A percentile compares a stretch with the other conserved stretches of the same genome.
Conservation (phyloP, 768 basidiomycete species). For the Boletus rubescentipes region DNA sequence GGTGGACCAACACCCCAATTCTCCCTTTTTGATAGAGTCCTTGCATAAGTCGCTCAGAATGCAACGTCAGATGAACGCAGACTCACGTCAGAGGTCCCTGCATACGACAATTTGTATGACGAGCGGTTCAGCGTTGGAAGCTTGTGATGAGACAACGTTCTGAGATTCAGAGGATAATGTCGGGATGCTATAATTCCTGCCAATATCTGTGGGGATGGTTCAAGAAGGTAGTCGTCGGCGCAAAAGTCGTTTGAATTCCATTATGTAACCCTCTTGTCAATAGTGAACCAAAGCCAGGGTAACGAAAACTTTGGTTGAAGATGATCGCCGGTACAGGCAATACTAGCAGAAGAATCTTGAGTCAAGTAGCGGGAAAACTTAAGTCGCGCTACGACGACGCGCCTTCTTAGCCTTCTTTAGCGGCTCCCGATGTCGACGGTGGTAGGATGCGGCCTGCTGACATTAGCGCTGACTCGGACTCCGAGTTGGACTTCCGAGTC, state of each 20-base stretch:
- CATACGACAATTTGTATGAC: slow-evolving; percentile 47
- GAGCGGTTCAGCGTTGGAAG: slow-evolving; percentile 22
- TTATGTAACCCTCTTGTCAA: not conserved
- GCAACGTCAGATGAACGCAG: not conserved
- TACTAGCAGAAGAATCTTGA: not conserved
- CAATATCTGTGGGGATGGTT: not conserved
- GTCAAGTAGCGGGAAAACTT: slow-evolving; percentile 8
- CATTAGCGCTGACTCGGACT: too few relatives aligned
- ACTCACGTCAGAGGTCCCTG: slow-evolving; percentile 41
- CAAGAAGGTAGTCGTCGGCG: not conserved
- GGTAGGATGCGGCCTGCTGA: too few relatives aligned
- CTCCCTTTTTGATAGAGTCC: slow-evolving; percentile 30
- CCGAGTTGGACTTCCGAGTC: too few relatives aligned
- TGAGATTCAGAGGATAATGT: not conserved
- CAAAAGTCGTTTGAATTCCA: not conserved
- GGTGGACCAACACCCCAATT: slow-evolving; percentile 45
- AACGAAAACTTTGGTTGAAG: not conserved
- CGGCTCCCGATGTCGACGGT: too few relatives aligned
- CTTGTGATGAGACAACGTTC: not conserved
- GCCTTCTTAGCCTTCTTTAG: too few relatives aligned
- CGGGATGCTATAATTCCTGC: not conserved
- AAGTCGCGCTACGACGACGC: not conserved
- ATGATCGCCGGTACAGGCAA: not conserved
- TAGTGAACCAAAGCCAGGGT: not conserved
- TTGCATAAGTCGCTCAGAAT: not conserved